These are phyloP conservation scores for Penicillium lividum DNA, from an alignment of 495 filamentous ascomycete genomes.

Conservation along the genomic window DNA sequence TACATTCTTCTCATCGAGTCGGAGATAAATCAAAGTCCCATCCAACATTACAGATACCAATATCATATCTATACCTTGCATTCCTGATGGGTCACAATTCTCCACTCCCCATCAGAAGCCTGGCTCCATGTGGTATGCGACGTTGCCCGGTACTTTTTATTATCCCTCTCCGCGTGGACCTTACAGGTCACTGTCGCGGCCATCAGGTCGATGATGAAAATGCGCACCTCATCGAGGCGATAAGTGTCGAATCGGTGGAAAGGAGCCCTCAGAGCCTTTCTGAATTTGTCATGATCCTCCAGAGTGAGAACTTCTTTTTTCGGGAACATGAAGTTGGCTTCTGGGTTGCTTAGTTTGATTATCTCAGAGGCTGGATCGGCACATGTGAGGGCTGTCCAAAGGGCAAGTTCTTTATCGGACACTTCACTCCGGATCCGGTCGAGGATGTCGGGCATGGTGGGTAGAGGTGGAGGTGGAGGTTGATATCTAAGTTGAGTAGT, in stretches of 20 bases:
- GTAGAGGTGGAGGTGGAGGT: not conserved
- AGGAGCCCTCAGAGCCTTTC: conserved; percentile 33
- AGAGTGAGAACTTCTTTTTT: conserved; percentile 39
- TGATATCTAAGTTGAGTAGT: not conserved
- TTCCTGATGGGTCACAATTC: conserved; percentile 39
- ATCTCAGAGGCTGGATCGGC: conserved; percentile 44
- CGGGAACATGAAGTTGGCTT: conserved; percentile 43
- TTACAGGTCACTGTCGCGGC: conserved; percentile 42
- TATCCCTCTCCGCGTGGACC: conserved; percentile 29
- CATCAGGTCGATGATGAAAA: conserved; percentile 47
- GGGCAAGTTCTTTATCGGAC: conserved; percentile 37
- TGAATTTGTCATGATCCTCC: conserved; percentile 29
- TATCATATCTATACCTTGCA: not conserved
- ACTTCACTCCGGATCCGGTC: conserved; percentile 48
- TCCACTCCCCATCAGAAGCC: conserved; percentile 47
- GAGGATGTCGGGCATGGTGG: conserved; percentile 42
- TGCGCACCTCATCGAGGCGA: conserved; percentile 37
- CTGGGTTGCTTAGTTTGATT: conserved; percentile 37
- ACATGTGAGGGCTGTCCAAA: conserved; percentile 49
- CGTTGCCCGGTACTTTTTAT: conserved; percentile 31
- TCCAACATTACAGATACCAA: not conserved
- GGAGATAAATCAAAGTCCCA: not conserved
- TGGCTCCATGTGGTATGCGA: conserved; percentile 47
- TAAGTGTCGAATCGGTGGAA: conserved; percentile 48
- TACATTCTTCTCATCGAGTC: not conserved